A percentile compares a stretch with the other conserved stretches of the same genome.
Conservation (phyloP, 371 early-diverging fungal genomes). For the Rhizopus microsporus region DNA sequence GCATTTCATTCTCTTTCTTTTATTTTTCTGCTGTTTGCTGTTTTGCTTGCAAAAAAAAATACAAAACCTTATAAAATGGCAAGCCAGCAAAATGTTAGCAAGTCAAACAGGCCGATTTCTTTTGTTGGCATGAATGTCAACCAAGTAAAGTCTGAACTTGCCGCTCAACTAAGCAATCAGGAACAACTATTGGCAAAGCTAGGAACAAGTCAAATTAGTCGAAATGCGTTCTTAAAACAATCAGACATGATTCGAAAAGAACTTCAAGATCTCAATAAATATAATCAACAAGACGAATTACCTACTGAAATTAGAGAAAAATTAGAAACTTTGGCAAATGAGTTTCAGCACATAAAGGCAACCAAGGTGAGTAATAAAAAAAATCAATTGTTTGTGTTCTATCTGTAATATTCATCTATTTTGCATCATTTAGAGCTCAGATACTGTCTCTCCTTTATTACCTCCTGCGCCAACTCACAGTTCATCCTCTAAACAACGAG, state of each 20-base stretch:
- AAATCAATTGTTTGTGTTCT: neutral
- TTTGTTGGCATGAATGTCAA: conserved; percentile 24
- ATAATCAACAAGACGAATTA: conserved; percentile 15
- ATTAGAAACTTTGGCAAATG: conserved; percentile 24
- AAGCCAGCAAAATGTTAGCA: conserved; percentile 8
- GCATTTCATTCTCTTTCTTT: conserved; percentile 10
- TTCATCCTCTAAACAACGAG: conserved; percentile 42
- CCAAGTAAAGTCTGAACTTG: conserved; percentile 22
- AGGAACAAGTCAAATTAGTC: conserved; percentile 22
- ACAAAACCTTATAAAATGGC: conserved; percentile 5
- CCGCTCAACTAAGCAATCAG: conserved; percentile 18
- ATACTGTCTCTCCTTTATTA: conserved; percentile 20
- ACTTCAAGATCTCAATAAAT: conserved; percentile 10
- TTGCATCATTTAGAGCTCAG: neutral
- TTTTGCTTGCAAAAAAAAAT: conserved; percentile 1
- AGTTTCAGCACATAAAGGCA: conserved; percentile 21
- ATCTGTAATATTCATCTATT: conserved; percentile 1
- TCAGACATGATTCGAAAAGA: conserved; percentile 15
- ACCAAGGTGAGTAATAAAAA: conserved; percentile 10
- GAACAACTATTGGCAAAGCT: conserved; percentile 12
- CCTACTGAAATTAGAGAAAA: conserved; percentile 15
- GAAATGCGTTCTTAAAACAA: conserved; percentile 25
- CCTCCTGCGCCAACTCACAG: conserved; percentile 38
- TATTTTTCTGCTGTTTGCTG: conserved; percentile 4
- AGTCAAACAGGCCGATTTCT: conserved; percentile 21